Base-by-base conservation (phyloP, 257 asterid species). In the Fraxinus quadrangulata region DNA sequence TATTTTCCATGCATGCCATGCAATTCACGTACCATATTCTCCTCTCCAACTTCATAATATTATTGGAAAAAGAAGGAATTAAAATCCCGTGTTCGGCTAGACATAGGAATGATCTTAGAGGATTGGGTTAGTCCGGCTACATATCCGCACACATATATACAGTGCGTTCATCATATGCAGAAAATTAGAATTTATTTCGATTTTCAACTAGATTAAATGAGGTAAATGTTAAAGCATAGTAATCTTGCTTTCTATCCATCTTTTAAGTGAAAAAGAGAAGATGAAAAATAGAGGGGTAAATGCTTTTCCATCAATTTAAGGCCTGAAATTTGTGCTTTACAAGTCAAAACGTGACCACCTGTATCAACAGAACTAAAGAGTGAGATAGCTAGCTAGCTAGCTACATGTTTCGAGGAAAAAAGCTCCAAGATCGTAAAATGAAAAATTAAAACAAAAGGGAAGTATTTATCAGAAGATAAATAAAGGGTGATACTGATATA, bases 1-100 rank as follows among this genome's bases (percentile, higher is more conserved):
- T 89, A 91, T 85, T 79, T 85, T 73, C 90, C 95, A 90, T 93
- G 89, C 91, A 87, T 74, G 80, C 82, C 83, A 85, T 86, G 94
- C 89, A 87, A 71, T 75, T 65, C 86, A 87, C 89, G 90, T 85
- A 79, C 65, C 61, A 24, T 37, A 75, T 31, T 42, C 71, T n/a
- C 26, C 26, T n/a, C 49, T 37, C 31, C 81, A 21, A 23, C 49
- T 76, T 81, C 16, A 39, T 59, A 12, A 40, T 5, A 33, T 3
- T 3, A 16, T 30, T 9, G 4, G 23, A 40, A 33, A 72, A 13
- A 39, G 1, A 3, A 16, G n/a, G 56, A 14, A 14, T 14, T 14
- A 12, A 42, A 42, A 11, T 42, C 51, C 51, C 51, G 12, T 1
- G 42, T 37, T 37, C 42, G 10, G 12, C 42, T 37, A 37, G 42